Conservation (phyloP, 352 stramenopile genomes). For the Halophytophthora polymorphica region DNA sequence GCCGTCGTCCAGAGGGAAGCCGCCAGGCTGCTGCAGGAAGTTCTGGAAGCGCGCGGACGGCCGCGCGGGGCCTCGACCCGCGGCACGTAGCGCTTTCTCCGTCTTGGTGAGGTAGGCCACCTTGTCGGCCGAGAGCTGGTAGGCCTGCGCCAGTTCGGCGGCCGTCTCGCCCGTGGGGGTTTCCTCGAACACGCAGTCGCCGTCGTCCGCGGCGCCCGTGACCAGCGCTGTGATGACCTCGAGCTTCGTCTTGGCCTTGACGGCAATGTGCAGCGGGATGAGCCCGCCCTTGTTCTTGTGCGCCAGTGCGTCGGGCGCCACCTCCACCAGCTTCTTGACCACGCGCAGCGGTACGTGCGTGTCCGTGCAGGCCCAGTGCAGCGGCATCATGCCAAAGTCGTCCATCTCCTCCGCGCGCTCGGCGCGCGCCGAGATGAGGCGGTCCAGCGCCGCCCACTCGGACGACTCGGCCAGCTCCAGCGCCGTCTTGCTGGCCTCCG, state of each 20-base stretch:
- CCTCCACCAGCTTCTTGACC: slow-evolving; percentile 64
- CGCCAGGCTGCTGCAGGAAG: slow-evolving; percentile 30
- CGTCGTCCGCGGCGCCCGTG: slow-evolving; percentile 33
- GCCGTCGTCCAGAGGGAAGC: slow-evolving; percentile 23
- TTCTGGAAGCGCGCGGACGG: slow-evolving; percentile 50
- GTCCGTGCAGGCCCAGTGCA: slow-evolving; percentile 84
- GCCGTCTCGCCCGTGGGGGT: slow-evolving; percentile 72
- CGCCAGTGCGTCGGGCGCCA: slow-evolving; percentile 42
- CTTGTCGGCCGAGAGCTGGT: slow-evolving; percentile 47
- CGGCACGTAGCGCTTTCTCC: slow-evolving; percentile 42
- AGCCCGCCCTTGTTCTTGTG: slow-evolving; percentile 79
- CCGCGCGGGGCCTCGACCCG: slow-evolving; percentile 44
- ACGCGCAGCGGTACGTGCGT: slow-evolving; percentile 60
- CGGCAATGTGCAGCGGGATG: slow-evolving; percentile 75
- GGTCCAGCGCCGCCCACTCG: slow-evolving; percentile 65
- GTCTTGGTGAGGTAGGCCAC: slow-evolving; percentile 38
- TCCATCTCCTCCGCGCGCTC: slow-evolving; percentile 70
- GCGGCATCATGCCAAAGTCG: slow-evolving; percentile 85
- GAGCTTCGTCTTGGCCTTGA: slow-evolving; percentile 71
- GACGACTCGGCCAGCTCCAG: slow-evolving; percentile 73
- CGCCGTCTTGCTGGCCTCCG: slow-evolving; percentile 36
- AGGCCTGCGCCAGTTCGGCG: slow-evolving; percentile 54
- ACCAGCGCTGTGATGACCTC: slow-evolving; percentile 65
- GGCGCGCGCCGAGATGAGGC: slow-evolving; percentile 44
- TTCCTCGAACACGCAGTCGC: slow-evolving; percentile 51